phyloP scores from a whole-genome alignment of 306 rosid genomes.

The Cicer bijugum region DNA sequence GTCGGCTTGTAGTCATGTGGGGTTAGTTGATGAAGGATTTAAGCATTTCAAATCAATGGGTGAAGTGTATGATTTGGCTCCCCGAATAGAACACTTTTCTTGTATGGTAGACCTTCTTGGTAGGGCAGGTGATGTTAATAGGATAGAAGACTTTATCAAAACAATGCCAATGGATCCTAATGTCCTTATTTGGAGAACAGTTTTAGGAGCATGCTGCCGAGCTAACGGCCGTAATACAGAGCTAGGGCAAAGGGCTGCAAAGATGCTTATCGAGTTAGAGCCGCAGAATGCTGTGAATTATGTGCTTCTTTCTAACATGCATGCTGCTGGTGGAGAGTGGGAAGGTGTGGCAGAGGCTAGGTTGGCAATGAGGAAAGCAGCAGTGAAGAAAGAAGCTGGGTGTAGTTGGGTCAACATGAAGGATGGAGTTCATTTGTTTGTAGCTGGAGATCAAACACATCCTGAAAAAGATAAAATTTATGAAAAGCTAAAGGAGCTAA shows the following conservation, averaged over 20 bases:
- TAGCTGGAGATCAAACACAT: constrained; percentile 87
- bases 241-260: constrained; percentile 79
- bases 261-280: constrained; percentile 75
- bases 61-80: constrained; percentile 63
- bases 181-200: constrained; percentile 87
- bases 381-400: constrained; percentile 87
- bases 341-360: constrained; percentile 77
- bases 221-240: constrained; percentile 67
- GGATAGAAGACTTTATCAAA: constrained; percentile 69
- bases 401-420: constrained; percentile 96
- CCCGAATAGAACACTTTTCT: constrained; percentile 85
- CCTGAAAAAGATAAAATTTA: constrained; percentile 73
- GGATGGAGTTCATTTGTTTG: constrained; percentile 90
- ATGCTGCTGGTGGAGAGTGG: constrained; percentile 83
- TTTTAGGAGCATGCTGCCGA: constrained; percentile 80
- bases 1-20: constrained; percentile 95
- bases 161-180: constrained; percentile 83
- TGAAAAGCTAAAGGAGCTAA: constrained; percentile 71
- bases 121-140: constrained; percentile 72
- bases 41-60: constrained; percentile 70
- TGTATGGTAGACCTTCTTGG: constrained; percentile 95
- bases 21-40: constrained; percentile 79
- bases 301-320: constrained; percentile 92
- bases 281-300: constrained; percentile 84
- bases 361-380: constrained; percentile 79